phyloP scores from a whole-genome alignment of 2,329 filamentous ascomycete species.

The Cladosporium cucumerinum region DNA sequence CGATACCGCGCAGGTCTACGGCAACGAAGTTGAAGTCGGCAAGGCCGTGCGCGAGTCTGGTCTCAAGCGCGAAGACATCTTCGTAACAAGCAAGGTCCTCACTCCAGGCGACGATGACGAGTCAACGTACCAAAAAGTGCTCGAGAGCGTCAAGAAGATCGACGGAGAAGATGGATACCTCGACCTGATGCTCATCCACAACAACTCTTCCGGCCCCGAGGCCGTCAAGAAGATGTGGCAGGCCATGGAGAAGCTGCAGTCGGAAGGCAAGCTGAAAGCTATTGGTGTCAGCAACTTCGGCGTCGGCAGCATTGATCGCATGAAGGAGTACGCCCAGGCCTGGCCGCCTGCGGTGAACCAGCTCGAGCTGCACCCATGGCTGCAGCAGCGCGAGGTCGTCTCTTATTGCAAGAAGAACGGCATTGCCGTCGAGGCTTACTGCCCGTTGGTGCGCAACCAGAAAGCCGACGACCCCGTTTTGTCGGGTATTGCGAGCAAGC shows the following conservation, averaged over 20 bases:
- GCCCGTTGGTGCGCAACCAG: slow-evolving; percentile 65
- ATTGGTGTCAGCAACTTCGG: slow-evolving; percentile 75
- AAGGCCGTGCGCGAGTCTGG: slow-evolving; percentile 58
- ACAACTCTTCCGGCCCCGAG: slow-evolving; percentile 53
- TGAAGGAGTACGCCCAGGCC: slow-evolving; percentile 61
- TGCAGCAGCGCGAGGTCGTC: slow-evolving; percentile 60
- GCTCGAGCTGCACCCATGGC: slow-evolving; percentile 73
- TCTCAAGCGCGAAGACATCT: slow-evolving; percentile 58
- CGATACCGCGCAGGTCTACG: slow-evolving; percentile 67
- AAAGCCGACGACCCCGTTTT: slow-evolving; percentile 68
- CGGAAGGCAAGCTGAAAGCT: slow-evolving; percentile 58
- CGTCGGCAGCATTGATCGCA: slow-evolving; percentile 64
- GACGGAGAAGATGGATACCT: slow-evolving; percentile 59
- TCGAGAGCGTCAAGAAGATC: slow-evolving; percentile 63
- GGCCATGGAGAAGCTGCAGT: slow-evolving; percentile 60
- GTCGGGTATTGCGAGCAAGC: slow-evolving; percentile 63
- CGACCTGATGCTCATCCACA: slow-evolving; percentile 69
- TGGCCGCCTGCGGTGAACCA: slow-evolving; percentile 74
- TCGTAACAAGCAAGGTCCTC: slow-evolving; percentile 69
- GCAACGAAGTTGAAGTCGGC: slow-evolving; percentile 66
- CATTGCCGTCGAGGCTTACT: slow-evolving; percentile 63
- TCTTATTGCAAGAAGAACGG: slow-evolving; percentile 56
- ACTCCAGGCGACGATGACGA: slow-evolving; percentile 53
- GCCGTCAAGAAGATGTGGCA: slow-evolving; percentile 62
- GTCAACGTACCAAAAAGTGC: slow-evolving; percentile 56